Conservation (phyloP, 2,329 filamentous ascomycete genomes). For the Thelonectria rubi region DNA sequence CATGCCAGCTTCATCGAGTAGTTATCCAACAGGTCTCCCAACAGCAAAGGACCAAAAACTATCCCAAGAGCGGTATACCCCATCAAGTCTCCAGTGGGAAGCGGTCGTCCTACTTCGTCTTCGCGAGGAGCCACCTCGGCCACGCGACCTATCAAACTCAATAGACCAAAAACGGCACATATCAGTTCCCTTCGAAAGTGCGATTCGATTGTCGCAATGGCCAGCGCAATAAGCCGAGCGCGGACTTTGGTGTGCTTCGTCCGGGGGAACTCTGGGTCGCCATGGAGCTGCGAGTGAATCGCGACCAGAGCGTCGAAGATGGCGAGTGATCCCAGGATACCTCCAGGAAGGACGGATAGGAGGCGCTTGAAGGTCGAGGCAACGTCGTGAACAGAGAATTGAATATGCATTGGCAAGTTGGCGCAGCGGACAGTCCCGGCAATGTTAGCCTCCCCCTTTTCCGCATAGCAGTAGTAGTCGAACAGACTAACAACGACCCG, state of each 20-base stretch:
- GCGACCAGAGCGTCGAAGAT: conserved; percentile 71
- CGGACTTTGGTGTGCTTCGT: conserved; percentile 65
- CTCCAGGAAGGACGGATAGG: conserved; percentile 70
- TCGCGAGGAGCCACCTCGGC: conserved; percentile 64
- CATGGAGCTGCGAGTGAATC: conserved; percentile 65
- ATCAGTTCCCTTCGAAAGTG: conserved; percentile 70
- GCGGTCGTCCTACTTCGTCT: conserved; percentile 59
- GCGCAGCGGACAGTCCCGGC: conserved; percentile 67
- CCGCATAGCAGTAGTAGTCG: conserved; percentile 67
- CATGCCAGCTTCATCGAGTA: conserved; percentile 59
- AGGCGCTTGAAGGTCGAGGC: conserved; percentile 74
- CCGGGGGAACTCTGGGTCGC: conserved; percentile 59
- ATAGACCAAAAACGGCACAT: conserved; percentile 72
- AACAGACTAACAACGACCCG: conserved; percentile 67
- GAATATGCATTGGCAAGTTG: conserved; percentile 68
- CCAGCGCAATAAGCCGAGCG: conserved; percentile 72
- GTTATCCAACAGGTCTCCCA: conserved; percentile 64
- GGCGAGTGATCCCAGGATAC: conserved; percentile 69
- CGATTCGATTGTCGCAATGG: conserved; percentile 67
- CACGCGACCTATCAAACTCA: conserved; percentile 67
- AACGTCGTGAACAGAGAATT: conserved; percentile 69
- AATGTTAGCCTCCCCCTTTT: conserved; percentile 59
- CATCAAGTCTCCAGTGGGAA: conserved; percentile 69
- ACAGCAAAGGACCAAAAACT: conserved; percentile 70
- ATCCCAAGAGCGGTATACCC: conserved; percentile 70